Conservation (phyloP, 1,284 basidiomycete genomes). For the Kalmanozyma brasiliensis region DNA sequence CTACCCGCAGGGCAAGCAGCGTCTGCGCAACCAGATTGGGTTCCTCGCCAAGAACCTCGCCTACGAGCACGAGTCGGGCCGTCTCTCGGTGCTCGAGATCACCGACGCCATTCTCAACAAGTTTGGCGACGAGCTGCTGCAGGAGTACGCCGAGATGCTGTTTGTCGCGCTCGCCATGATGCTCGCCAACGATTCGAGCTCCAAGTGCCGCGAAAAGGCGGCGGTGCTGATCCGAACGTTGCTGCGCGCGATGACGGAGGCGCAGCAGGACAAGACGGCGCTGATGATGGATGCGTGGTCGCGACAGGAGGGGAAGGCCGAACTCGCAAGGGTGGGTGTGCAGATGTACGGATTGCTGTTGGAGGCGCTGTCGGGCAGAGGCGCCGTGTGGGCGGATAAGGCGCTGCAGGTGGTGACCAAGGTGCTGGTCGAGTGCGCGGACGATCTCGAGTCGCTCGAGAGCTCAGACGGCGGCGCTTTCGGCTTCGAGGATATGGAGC, state of each 20-base stretch:
- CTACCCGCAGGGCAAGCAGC: slow-evolving; percentile 94
- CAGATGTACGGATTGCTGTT: slow-evolving; percentile 71
- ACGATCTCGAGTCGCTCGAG: slow-evolving; percentile 52
- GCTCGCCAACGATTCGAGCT: slow-evolving; percentile 90
- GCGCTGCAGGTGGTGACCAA: slow-evolving; percentile 32
- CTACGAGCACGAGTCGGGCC: slow-evolving; percentile 89
- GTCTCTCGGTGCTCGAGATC: slow-evolving; percentile 90
- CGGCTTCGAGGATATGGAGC: slow-evolving; percentile 70
- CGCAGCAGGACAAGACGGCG: slow-evolving; percentile 74
- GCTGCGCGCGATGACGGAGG: slow-evolving; percentile 76
- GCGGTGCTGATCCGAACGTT: slow-evolving; percentile 83
- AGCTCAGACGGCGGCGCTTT: slow-evolving; percentile 14
- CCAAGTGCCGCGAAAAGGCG: slow-evolving; percentile 87
- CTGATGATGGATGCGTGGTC: slow-evolving; percentile 86
- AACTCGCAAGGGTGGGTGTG: slow-evolving; percentile 78
- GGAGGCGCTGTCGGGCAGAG: slow-evolving; percentile 70
- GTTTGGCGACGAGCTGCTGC: slow-evolving; percentile 81
- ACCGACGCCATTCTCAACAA: slow-evolving; percentile 84
- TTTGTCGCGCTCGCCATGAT: slow-evolving; percentile 93
- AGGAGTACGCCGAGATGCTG: slow-evolving; percentile 86
- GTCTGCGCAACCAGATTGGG: slow-evolving; percentile 85
- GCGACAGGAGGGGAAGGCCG: slow-evolving; percentile 72
- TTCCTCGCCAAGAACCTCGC: slow-evolving; percentile 94
- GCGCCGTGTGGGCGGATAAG: slow-evolving; percentile 27
- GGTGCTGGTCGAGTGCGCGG: slow-evolving; percentile 43